Conservation (phyloP, 2,329 filamentous ascomycete species). For the Sclerotiophoma versabilis region DNA sequence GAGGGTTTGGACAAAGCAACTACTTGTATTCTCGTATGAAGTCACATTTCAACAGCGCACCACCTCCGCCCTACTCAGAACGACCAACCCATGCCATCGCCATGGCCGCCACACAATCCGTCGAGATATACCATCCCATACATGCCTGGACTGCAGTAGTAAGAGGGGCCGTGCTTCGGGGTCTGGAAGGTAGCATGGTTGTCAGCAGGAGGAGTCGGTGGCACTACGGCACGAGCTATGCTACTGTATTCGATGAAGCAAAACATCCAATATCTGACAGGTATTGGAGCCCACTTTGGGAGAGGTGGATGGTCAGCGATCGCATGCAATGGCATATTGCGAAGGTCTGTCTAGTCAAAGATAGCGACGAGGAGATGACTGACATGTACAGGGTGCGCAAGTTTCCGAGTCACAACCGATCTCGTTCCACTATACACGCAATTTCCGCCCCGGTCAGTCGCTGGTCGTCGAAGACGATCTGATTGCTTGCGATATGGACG, state of each 20-base stretch:
- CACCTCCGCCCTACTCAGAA: conserved; percentile 68
- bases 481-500: conserved; percentile 76
- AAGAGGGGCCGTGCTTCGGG: conserved; percentile 75
- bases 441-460: conserved; percentile 80
- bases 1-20: conserved; percentile 81
- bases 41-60: conserved; percentile 66
- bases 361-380: neutral
- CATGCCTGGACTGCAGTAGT: conserved; percentile 86
- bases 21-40: conserved; percentile 75
- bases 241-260: conserved; percentile 78
- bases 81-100: conserved; percentile 70
- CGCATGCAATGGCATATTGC: conserved; percentile 87
- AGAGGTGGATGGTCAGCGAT: conserved; percentile 83
- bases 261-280: conserved; percentile 76
- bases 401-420: conserved; percentile 77
- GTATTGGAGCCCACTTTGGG: conserved; percentile 82
- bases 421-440: conserved; percentile 85
- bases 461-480: conserved; percentile 81
- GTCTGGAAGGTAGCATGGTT: conserved; percentile 80
- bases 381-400: conserved; percentile 66
- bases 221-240: conserved; percentile 83
- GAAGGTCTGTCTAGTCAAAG: conserved; percentile 61
- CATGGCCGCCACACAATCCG: conserved; percentile 61
- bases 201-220: conserved; percentile 75
- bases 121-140: conserved; percentile 82